These are phyloP conservation scores for Exophiala dermatitidis DNA, from an alignment of 2,329 filamentous ascomycete species.

Conservation along the genomic window DNA sequence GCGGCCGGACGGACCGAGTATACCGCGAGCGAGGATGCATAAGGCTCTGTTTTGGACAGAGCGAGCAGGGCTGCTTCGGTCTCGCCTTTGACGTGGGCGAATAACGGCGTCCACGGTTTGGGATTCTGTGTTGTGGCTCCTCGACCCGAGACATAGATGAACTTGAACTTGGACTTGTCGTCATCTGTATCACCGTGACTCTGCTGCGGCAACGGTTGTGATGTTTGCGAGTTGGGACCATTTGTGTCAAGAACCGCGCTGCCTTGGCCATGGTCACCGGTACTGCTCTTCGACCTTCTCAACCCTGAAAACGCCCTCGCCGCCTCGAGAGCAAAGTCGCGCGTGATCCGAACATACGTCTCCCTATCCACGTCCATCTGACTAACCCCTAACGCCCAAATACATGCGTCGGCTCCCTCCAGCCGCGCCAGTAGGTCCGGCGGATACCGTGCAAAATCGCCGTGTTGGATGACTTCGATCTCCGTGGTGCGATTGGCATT, in stretches of 20 bases:
- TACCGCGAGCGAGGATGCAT: conserved; percentile 44
- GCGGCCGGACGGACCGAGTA: conserved; percentile 53
- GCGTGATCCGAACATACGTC: conserved; percentile 63
- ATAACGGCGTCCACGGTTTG: conserved; percentile 50
- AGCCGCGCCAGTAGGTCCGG: conserved; percentile 52
- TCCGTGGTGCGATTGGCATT: conserved; percentile 48
- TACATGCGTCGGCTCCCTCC: conserved; percentile 58
- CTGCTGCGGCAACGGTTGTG: not conserved
- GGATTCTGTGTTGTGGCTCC: conserved; percentile 50
- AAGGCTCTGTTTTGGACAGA: conserved; percentile 38
- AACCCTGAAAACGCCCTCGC: conserved; percentile 53
- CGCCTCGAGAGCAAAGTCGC: conserved; percentile 57
- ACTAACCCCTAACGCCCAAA: conserved; percentile 67
- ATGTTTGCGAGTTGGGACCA: not conserved
- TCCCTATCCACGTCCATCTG: conserved; percentile 54
- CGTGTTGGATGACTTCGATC: conserved; percentile 59
- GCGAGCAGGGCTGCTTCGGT: conserved; percentile 54
- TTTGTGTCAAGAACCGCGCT: not conserved
- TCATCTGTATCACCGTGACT: not conserved
- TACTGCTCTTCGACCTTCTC: conserved; percentile 22
- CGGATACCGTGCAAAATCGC: conserved; percentile 58
- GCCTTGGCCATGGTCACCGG: not conserved
- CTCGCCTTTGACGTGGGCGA: conserved; percentile 59
- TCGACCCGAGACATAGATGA: conserved; percentile 51
- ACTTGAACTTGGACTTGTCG: conserved; percentile 15